Evolutionary conservation across 352 stramenopile genomes (phyloP), one percentile per base, ranked within the genome.

Genomic region (Thalassiosira exigua): DNA sequence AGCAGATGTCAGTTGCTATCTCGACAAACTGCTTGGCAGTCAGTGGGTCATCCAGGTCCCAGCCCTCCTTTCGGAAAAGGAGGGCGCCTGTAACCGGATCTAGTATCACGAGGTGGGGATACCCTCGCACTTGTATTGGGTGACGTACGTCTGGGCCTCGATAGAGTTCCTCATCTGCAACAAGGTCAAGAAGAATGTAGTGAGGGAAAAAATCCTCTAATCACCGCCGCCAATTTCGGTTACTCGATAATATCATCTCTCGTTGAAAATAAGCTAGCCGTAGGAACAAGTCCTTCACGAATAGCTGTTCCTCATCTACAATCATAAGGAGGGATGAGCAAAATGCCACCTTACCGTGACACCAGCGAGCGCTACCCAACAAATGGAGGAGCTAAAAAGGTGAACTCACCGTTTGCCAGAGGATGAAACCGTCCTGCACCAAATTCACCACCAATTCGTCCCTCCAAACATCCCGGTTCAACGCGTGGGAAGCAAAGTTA

Each of bases 391-490:
- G n/a, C n/a, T n/a, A 44, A 44, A 14, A 7, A 14, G 29, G 21
- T 2, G 29, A 52, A 87, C 83, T 75, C 72, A 90, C 75, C 32
- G 61, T 41, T 71, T 93, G 95, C 96, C 96, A 98, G 83, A 98
- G 97, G 29, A 98, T 92, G 81, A 97, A 98, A 17, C 94, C 93
- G 66, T 96, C 96, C 52, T 92, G 90, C 46, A 98, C 92, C 2
- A 98, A 80, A 80, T 98, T 98, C 81, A 98, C 95, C 0, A 97
- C 92, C 11, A 92, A 69, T 74, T 98, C 96, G 82, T 98, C 94
- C 59, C 93, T 90, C 96, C 96, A 98, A 51, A 96, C 97, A 87
- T 98, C 96, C 19, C 96, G 89, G 84, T 98, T 98, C 24, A 98
- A 89, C 72, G 96, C 96, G 88, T 98, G 95, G 86, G 94, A 97